Evolutionary conservation across 108 stramenopile genomes (phyloP), one percentile per base, ranked within the genome.

Genomic region (Nitzschia sp.): DNA sequence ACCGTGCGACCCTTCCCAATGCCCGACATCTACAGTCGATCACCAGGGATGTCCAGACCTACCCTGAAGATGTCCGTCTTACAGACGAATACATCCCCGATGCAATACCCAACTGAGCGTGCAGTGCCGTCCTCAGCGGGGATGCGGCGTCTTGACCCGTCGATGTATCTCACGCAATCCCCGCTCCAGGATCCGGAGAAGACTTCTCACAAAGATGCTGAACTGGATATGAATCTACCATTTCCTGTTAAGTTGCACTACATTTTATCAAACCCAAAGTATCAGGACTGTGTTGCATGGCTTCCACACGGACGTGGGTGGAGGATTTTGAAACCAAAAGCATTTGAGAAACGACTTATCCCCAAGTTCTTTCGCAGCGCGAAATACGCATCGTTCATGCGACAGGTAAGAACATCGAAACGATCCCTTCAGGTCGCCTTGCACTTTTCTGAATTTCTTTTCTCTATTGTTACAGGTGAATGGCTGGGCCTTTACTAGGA

Each of bases 211-310:
- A 51, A 51, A 19, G 49, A 51, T 4, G n/a, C 4, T 21, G 49
- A 51, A 51, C n/a, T 68, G 1, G 75, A 70, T 42, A 76, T 71
- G 54, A 68, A 71, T n/a, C 53, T 66, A 4, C 64, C 79, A 0
- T 83, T 83, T 49, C 82, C 78, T 1, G 70, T 70, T 36, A 83
- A 83, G 53, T 71, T 80, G 15, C 79, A 80, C 42, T 66, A 66
- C 33, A 83, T 83, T 2, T 53, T 83, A 1, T 79, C 75, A 15
- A 54, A 57, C 29, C 71, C 75, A 6, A 75, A 65, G 29, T 83
- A 58, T 54, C 56, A 60, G 8, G 56, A 72, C n/a, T 71, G 36
- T 58, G 74, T 83, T 58, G 18, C 74, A 1, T 83, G 82, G 82
- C 48, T 68, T 26, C 75, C 78, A 13, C 82, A 83, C 58, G 82